Conservation (phyloP, 257 asterid species). For the Buddleja alternifolia region DNA sequence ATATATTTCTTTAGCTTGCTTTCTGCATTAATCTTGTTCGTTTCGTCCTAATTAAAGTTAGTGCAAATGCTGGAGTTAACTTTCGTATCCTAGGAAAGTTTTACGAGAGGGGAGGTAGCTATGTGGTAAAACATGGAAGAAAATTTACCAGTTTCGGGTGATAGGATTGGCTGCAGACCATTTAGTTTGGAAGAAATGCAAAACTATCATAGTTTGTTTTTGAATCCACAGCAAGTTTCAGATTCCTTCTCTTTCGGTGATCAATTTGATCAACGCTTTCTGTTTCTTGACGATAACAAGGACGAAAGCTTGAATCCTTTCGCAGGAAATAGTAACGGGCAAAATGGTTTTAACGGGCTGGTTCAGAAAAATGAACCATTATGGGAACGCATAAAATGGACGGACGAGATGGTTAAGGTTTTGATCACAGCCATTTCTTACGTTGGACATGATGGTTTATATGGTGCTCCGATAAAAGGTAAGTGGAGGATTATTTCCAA, state of each 20-base stretch:
- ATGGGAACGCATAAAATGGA: too few relatives aligned
- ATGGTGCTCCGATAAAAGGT: conserved; percentile 34
- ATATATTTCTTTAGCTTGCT: neutral
- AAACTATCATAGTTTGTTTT: neutral
- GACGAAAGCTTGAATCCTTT: conserved; percentile 15
- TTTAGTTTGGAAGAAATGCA: conserved; percentile 11
- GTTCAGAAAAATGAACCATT: too few relatives aligned
- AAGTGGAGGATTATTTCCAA: conserved; percentile 61
- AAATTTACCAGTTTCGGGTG: conserved; percentile 17
- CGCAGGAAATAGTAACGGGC: neutral
- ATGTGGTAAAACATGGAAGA: conserved; percentile 22
- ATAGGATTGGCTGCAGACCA: too few relatives aligned
- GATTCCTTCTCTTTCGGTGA: conserved; percentile 25
- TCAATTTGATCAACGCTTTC: conserved; percentile 22
- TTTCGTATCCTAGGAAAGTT: conserved; percentile 6
- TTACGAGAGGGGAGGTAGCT: neutral
- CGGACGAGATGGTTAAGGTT: conserved; percentile 54
- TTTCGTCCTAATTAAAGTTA: too few relatives aligned
- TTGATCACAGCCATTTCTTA: conserved; percentile 55
- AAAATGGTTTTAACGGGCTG: neutral
- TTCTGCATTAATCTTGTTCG: neutral
- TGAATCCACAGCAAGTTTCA: neutral
- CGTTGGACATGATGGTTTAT: conserved; percentile 23
- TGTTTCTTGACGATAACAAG: conserved; percentile 7
- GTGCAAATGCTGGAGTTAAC: neutral